Percentiles rank a stretch among this genome's conserved stretches.
These are phyloP conservation scores for Phaeosphaeriaceae sp. DNA, from an alignment of 2,329 filamentous ascomycete species.

Conservation along the genomic window DNA sequence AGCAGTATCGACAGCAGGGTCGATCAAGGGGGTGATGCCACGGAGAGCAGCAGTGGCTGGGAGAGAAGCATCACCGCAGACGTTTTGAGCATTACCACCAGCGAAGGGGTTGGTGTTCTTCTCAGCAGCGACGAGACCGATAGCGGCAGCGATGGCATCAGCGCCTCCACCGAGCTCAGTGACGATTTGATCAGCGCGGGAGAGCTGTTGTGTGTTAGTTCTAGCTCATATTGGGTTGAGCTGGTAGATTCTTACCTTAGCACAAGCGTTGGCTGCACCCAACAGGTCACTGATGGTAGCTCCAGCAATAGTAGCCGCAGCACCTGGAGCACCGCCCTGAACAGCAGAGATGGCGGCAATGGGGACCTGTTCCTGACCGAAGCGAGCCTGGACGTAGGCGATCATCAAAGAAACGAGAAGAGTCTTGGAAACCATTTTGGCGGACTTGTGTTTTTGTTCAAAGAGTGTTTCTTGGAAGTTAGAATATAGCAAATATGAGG, in stretches of 20 bases:
- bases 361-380: conserved; percentile 68
- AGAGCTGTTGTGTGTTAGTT: conserved; percentile 54
- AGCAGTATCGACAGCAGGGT: conserved; percentile 65
- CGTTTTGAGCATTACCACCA: conserved; percentile 61
- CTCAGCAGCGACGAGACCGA: conserved; percentile 69
- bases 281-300: conserved; percentile 67
- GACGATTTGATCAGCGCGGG: conserved; percentile 69
- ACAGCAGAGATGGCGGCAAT: conserved; percentile 63
- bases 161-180: conserved; percentile 64
- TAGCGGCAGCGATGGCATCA: conserved; percentile 67
- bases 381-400: conserved; percentile 54
- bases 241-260: conserved; percentile 54
- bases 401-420: conserved; percentile 38
- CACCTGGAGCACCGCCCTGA: conserved; percentile 62
- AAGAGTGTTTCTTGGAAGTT: conserved; percentile 19
- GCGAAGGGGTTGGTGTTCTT: conserved; percentile 76
- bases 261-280: conserved; percentile 69
- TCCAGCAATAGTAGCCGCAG: conserved; percentile 69
- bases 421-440: conserved; percentile 43
- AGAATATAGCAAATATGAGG: conserved; percentile 33
- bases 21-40: conserved; percentile 71
- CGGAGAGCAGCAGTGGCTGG: conserved; percentile 66
- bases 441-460: conserved; percentile 23
- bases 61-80: conserved; percentile 69
- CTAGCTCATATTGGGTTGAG: not conserved